A percentile compares a stretch with the other conserved stretches of the same genome.
phyloP scores from a whole-genome alignment of 129 eudicot genomes.

The Heracleum sosnowskyi region DNA sequence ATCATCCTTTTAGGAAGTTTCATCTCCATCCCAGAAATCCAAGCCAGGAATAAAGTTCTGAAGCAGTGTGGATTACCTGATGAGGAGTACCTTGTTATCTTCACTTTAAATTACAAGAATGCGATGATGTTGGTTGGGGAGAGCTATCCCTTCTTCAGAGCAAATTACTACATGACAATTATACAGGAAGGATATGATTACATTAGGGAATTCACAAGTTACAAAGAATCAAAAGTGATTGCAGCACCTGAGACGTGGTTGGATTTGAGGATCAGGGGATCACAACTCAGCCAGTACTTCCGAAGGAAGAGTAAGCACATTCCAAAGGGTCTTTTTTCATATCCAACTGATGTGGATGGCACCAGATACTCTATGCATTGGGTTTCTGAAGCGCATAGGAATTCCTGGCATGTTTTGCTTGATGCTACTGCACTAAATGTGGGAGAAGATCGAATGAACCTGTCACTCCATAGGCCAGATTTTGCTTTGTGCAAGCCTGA shows the following conservation, averaged over 20 bases:
- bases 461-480: slow-evolving; percentile 67
- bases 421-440: slow-evolving; percentile 50
- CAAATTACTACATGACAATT: slow-evolving; percentile 53
- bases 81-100: slow-evolving; percentile 63
- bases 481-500: slow-evolving; percentile 56
- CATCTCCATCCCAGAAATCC: slow-evolving; percentile 72
- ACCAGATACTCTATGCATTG: slow-evolving; percentile 67
- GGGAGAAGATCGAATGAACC: slow-evolving; percentile 53
- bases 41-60: slow-evolving; percentile 60
- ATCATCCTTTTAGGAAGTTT: slow-evolving; percentile 56
- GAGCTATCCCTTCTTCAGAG: slow-evolving; percentile 68
- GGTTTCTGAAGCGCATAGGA: slow-evolving; percentile 73
- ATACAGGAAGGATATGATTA: slow-evolving; percentile 44
- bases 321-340: slow-evolving; percentile 62
- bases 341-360: slow-evolving; percentile 52
- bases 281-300: slow-evolving; percentile 69
- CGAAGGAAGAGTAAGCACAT: slow-evolving; percentile 48
- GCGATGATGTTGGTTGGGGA: slow-evolving; percentile 69
- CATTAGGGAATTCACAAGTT: slow-evolving; percentile 55
- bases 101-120: slow-evolving; percentile 46
- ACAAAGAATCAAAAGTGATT: slow-evolving; percentile 54
- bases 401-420: slow-evolving; percentile 69
- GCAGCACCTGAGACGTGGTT: slow-evolving; percentile 67
- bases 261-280: slow-evolving; percentile 69
- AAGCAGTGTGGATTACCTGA: slow-evolving; percentile 68